A percentile compares a stretch with the other conserved stretches of the same genome.
These are phyloP conservation scores for Wickerhamomyces hampshirensis DNA, from an alignment of 805 yeast species.

Conservation along the genomic window DNA sequence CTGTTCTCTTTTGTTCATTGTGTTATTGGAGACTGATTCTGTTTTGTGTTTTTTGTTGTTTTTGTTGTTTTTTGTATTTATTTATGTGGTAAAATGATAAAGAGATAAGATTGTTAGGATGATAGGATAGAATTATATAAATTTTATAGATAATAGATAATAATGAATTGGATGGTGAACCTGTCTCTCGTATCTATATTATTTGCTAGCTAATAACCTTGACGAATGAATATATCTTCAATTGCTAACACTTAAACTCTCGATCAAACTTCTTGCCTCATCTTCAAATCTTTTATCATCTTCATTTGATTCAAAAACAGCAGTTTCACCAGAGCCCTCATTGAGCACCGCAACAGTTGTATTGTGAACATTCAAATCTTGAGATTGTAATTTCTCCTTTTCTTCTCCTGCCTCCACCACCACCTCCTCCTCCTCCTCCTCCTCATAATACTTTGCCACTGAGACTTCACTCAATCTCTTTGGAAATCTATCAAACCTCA, in stretches of 20 bases:
- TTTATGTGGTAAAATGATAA: too few species aligned
- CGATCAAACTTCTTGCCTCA: conserved; percentile 23
- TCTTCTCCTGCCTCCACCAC: conserved; percentile 1
- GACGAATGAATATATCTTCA: conserved; percentile 5
- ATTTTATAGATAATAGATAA: too few species aligned
- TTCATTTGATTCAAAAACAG: conserved; percentile 1
- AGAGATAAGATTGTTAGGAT: too few species aligned
- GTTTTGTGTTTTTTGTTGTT: conserved; percentile 1
- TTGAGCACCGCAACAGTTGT: too few species aligned
- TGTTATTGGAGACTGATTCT: neutral
- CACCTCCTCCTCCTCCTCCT: conserved; percentile 3
- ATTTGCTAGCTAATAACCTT: neutral
- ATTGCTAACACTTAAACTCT: conserved; percentile 9
- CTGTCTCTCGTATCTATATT: too few species aligned
- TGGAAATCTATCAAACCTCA: conserved; percentile 54
- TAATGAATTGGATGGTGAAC: too few species aligned
- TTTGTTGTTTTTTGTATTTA: neutral
- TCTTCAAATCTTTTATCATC: conserved; percentile 20
- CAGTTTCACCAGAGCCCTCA: too few species aligned
- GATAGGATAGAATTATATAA: neutral
- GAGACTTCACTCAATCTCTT: conserved; percentile 17
- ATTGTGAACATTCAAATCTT: too few species aligned
- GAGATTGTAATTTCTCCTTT: neutral
- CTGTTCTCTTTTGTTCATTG: neutral
- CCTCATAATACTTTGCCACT: neutral